phyloP scores from a whole-genome alignment of 2,329 filamentous ascomycete species.

The Fusarium musae region DNA sequence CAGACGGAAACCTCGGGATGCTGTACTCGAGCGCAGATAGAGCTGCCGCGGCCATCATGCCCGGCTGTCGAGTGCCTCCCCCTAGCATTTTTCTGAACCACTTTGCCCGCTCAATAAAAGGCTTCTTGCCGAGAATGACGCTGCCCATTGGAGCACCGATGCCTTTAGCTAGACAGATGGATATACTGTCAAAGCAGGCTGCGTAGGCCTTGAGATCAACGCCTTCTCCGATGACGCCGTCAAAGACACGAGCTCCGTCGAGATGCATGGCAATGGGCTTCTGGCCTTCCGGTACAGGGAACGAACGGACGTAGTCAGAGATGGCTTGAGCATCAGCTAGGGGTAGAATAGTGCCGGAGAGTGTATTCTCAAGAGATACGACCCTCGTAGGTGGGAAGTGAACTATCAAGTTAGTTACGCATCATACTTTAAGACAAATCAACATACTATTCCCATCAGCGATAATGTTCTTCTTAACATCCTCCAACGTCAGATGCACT shows the following conservation, averaged over 20 bases:
- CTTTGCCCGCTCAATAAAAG: slow-evolving; percentile 50
- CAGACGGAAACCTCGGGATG: slow-evolving; percentile 33
- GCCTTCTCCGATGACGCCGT: slow-evolving; percentile 75
- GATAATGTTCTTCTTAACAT: slow-evolving; percentile 63
- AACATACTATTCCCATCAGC: slow-evolving; percentile 43
- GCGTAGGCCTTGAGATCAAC: slow-evolving; percentile 73
- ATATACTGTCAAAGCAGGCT: slow-evolving; percentile 75
- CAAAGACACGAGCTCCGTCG: slow-evolving; percentile 81
- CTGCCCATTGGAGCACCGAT: slow-evolving; percentile 81
- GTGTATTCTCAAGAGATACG: slow-evolving; percentile 83
- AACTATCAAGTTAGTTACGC: slow-evolving; percentile 63
- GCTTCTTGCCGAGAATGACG: slow-evolving; percentile 67
- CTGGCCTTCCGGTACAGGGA: slow-evolving; percentile 42
- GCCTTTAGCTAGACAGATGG: slow-evolving; percentile 81
- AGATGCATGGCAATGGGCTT: slow-evolving; percentile 74
- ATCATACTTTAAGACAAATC: not conserved
- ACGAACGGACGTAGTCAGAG: slow-evolving; percentile 69
- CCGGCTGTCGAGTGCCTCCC: slow-evolving; percentile 76
- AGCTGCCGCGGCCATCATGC: slow-evolving; percentile 75
- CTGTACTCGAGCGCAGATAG: slow-evolving; percentile 65
- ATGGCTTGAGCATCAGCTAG: slow-evolving; percentile 75
- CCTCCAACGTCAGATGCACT: slow-evolving; percentile 76
- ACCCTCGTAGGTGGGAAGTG: slow-evolving; percentile 81
- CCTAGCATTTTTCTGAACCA: slow-evolving; percentile 73
- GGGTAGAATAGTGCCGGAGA: slow-evolving; percentile 80